Conservation (phyloP, 225 moss, liverwort and hornwort genomes). For the Bryum argenteum region DNA sequence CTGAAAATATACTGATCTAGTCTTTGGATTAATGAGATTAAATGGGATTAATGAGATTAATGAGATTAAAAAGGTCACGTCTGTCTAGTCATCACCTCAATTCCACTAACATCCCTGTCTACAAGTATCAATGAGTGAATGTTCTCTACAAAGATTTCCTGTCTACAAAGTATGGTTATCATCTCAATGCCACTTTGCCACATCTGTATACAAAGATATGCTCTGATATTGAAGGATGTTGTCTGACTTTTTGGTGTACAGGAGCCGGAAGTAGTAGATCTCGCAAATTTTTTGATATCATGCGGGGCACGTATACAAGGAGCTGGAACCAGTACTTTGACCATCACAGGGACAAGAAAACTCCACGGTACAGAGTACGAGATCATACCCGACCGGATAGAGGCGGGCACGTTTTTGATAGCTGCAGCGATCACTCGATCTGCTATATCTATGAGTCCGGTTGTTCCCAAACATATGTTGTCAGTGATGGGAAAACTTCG, state of each 20-base stretch:
- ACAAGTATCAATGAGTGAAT: slow-evolving; percentile 1
- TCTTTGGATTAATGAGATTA: too few species aligned
- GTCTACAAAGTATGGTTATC: too few species aligned
- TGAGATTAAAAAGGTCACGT: too few species aligned
- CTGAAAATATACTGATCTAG: too few species aligned
- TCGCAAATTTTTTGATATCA: slow-evolving; percentile 88
- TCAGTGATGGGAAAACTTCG: slow-evolving; percentile 75
- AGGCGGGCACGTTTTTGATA: slow-evolving; percentile 92
- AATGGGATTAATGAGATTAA: too few species aligned
- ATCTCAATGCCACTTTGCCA: too few species aligned
- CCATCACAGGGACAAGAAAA: slow-evolving; percentile 72
- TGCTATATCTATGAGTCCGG: slow-evolving; percentile 76
- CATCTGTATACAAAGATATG: background rate
- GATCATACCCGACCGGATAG: slow-evolving; percentile 96
- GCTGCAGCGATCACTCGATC: slow-evolving; percentile 97
- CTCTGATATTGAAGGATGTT: slow-evolving; percentile 15
- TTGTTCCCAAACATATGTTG: slow-evolving; percentile 75
- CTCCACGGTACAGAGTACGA: slow-evolving; percentile 76
- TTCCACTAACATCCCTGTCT: background rate
- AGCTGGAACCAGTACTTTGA: slow-evolving; percentile 75
- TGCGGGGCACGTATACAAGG: slow-evolving; percentile 89
- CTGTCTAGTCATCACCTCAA: too few species aligned
- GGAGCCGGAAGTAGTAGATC: slow-evolving; percentile 98
- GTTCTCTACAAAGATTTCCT: background rate
- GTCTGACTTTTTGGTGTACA: slow-evolving; percentile 35